phyloP scores from a whole-genome alignment of 139 green algal species.

The Picochlorum sp. region DNA sequence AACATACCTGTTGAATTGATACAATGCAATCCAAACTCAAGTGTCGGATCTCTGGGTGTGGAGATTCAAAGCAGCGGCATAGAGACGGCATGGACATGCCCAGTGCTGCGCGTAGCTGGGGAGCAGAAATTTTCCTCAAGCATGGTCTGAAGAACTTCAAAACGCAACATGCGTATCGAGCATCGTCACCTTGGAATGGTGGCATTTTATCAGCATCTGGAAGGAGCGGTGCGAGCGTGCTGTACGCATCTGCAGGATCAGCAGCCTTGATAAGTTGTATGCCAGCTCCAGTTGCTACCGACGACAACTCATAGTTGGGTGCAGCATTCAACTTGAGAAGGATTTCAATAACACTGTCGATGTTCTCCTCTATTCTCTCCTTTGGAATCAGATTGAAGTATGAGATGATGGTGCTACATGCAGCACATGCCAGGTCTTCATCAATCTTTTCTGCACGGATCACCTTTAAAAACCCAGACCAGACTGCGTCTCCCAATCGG shows the following conservation, averaged over 20 bases:
- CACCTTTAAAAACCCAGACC: too few relatives aligned
- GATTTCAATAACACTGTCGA: neutral
- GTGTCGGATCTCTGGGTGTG: slow-evolving; percentile 54
- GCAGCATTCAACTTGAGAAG: neutral
- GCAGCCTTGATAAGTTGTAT: neutral
- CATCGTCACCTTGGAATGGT: slow-evolving; percentile 2
- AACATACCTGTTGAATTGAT: slow-evolving; percentile 18
- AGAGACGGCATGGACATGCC: slow-evolving; percentile 43
- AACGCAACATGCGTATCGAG: neutral
- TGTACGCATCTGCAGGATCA: neutral
- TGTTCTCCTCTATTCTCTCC: neutral
- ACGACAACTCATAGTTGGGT: neutral
- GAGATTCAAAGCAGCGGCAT: slow-evolving; percentile 42
- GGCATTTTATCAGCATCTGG: slow-evolving; percentile 1
- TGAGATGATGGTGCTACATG: too few relatives aligned
- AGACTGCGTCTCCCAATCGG: too few relatives aligned
- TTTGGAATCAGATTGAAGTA: too few relatives aligned
- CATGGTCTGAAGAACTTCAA: slow-evolving; percentile 1
- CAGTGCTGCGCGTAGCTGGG: slow-evolving; percentile 19
- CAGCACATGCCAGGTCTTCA: too few relatives aligned
- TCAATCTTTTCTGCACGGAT: too few relatives aligned
- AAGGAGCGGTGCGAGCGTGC: neutral
- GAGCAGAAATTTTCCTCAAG: neutral
- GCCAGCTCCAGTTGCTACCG: neutral
- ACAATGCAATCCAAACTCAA: slow-evolving; percentile 47